Conservation (phyloP, 345 rosid species). For the Moricandia moricandioides region DNA sequence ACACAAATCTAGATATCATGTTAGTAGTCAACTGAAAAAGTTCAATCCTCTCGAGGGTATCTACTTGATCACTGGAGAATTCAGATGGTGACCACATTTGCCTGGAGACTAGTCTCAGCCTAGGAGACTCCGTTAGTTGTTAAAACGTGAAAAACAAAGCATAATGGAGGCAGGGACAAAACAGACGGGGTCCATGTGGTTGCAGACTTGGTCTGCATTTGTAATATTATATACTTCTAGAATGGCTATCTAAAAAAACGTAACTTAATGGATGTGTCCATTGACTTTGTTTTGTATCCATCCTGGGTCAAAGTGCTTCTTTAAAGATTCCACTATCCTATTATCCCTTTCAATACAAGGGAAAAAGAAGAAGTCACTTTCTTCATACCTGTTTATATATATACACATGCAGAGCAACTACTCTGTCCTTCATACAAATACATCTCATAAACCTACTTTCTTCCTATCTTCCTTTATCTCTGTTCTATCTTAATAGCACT, state of each 20-base stretch:
- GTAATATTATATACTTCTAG: conserved; percentile 21
- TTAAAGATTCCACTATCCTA: conserved; percentile 33
- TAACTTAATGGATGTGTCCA: conserved; percentile 24
- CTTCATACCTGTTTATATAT: conserved; percentile 28
- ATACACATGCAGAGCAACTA: conserved; percentile 31
- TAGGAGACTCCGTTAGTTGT: conserved; percentile 12
- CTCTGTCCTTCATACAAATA: conserved; percentile 29
- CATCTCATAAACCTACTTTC: conserved; percentile 29
- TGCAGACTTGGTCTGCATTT: conserved; percentile 22
- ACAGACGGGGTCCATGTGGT: conserved; percentile 32
- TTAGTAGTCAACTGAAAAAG: conserved; percentile 3
- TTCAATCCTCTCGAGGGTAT: neutral
- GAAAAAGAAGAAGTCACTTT: conserved; percentile 29
- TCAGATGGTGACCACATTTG: conserved; percentile 14
- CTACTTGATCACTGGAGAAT: conserved; percentile 4
- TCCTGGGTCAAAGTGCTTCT: conserved; percentile 33
- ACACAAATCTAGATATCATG: conserved; percentile 3
- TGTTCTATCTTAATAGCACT: conserved; percentile 19
- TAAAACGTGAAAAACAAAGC: conserved; percentile 15
- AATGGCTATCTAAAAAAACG: neutral
- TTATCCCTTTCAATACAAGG: conserved; percentile 19
- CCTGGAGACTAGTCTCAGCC: conserved; percentile 18
- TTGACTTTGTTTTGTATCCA: conserved; percentile 34
- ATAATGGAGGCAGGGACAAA: conserved; percentile 4
- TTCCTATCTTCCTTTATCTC: conserved; percentile 24